phyloP scores from a whole-genome alignment of 75 land plant genomes.

The Adiantum capillusveneris region DNA sequence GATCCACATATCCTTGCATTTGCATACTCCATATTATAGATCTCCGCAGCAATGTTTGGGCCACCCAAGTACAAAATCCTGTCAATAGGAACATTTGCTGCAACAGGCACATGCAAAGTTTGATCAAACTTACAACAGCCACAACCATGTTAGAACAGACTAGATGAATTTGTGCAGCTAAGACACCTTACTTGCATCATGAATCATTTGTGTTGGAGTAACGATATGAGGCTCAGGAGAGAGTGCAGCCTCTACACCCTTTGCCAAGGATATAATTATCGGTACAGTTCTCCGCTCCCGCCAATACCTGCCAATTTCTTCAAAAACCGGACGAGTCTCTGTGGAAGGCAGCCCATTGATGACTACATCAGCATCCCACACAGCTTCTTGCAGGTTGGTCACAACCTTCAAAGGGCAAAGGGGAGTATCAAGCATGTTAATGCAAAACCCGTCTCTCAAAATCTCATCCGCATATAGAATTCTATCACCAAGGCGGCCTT shows the following conservation, averaged over 20 bases:
- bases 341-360: constrained; percentile 41
- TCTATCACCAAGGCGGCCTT: constrained; percentile 40
- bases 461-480: constrained; percentile 40
- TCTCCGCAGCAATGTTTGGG: constrained; percentile 50
- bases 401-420: constrained; percentile 43
- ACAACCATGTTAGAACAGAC: background rate
- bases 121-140: background rate
- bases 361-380: constrained; percentile 49
- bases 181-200: constrained; percentile 38
- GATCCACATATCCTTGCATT: constrained; percentile 51
- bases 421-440: constrained; percentile 45
- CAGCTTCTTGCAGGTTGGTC: constrained; percentile 45
- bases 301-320: constrained; percentile 40
- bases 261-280: constrained; percentile 40
- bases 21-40: constrained; percentile 47
- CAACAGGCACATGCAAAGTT: background rate
- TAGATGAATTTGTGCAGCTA: no score
- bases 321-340: constrained; percentile 31
- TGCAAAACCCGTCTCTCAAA: constrained; percentile 38
- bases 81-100: constrained; percentile 40
- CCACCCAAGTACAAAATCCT: constrained; percentile 42
- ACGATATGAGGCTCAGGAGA: constrained; percentile 35
- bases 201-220: constrained; percentile 45
- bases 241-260: constrained; percentile 43
- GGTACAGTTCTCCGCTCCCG: constrained; percentile 35